Evolutionary conservation across 805 yeast genomes (phyloP), one percentile per base, ranked within the genome.

Genomic region (Saccharomycopsis fibuligera): DNA sequence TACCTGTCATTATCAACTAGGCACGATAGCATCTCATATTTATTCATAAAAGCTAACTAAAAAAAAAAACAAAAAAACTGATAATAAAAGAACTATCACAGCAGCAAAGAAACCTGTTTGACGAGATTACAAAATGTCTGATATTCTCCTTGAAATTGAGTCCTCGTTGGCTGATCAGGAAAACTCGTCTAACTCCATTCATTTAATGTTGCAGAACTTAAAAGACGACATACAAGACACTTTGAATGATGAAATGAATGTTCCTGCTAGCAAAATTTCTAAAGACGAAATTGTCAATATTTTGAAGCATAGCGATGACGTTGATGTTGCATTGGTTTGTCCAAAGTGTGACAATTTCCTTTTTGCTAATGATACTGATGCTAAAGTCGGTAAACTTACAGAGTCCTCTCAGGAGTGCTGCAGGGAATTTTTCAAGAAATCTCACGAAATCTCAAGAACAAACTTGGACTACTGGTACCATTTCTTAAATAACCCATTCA

Each of bases 401-500:
- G 31, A 31, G 0, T 29, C 39, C 17, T 36, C 57, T 12, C 48
- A 55, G 27, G 48, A 56, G 4, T 62, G 66, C 36, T 62, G 66
- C 44, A 35, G 42, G 10, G 46, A 52, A 27, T 52, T 54, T 29
- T 45, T 56, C 10, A 27, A 51, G 1, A 44, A 39, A 48, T 44
- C 35, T 6, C 39, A 44, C 1, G 30, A 50, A 5, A 38, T 54
- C 16, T 50, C 57, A 5, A 53, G 55, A 9, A 54, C 69, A 17
- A 77, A 74, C 44, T 55, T 60, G 19, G 62, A 67, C 3, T 75
- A 62, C 55, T 74, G 78, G 78, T 56, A 67, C 49, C 62, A 70
- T 40, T 72, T 74, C 48, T 58, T 75, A 35, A 67, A 64, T 44
- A 65, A 68, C 53, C 75, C 74, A 1, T 64, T 70, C 30, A 67